phyloP scores from a whole-genome alignment of 2,329 filamentous ascomycete species.

The Dryadomyces sulphureus region DNA sequence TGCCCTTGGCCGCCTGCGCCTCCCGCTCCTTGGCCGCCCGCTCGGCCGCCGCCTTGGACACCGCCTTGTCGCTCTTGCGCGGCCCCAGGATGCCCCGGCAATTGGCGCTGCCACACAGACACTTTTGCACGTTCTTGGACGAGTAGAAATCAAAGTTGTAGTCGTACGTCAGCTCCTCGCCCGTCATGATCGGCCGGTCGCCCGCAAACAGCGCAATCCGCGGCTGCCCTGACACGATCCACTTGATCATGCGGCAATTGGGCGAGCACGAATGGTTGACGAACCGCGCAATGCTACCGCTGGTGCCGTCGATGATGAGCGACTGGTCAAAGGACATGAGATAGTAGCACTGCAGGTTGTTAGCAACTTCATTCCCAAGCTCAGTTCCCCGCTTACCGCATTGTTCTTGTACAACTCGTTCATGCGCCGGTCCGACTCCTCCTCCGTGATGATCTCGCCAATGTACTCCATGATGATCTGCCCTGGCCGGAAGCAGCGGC shows the following conservation, averaged over 20 bases:
- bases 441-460: constrained; percentile 91
- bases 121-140: constrained; percentile 52
- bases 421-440: constrained; percentile 88
- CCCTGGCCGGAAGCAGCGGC: constrained; percentile 70
- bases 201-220: constrained; percentile 95
- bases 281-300: constrained; percentile 89
- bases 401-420: constrained; percentile 87
- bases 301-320: constrained; percentile 95
- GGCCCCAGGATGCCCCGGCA: constrained; percentile 51
- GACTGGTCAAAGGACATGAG: constrained; percentile 97
- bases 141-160: constrained; percentile 60
- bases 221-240: constrained; percentile 85
- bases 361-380: not conserved
- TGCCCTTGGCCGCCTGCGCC: not conserved
- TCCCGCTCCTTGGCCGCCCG: constrained; percentile 6
- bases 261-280: constrained; percentile 96
- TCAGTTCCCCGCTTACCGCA: constrained; percentile 42
- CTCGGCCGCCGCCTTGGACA: constrained; percentile 1
- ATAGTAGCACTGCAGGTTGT: constrained; percentile 68
- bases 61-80: constrained; percentile 32
- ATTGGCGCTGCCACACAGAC: constrained; percentile 47
- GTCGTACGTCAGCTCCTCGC: constrained; percentile 93
- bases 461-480: constrained; percentile 99
- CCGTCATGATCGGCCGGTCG: constrained; percentile 77
- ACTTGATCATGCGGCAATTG: constrained; percentile 96